Base-by-base conservation (phyloP, 2,329 filamentous ascomycete species). In the Chaetomium globosum region DNA sequence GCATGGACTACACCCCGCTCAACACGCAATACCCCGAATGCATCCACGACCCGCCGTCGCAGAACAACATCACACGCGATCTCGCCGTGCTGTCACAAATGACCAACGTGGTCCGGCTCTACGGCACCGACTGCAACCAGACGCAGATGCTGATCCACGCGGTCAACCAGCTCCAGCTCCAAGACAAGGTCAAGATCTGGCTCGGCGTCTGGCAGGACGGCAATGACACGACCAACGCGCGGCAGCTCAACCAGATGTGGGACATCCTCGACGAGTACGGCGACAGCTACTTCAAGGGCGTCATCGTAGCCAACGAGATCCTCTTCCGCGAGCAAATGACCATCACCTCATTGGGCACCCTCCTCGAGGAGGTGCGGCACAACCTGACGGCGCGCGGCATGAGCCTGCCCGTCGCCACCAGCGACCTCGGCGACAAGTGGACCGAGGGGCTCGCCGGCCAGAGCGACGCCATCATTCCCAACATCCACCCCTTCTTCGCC, bases 81-180 rank as follows among this genome's bases (percentile, higher is more conserved):
- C 81, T 97, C 65, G 94, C 95, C 1, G 89, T 97, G 10, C 86
- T 98, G 59, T 93, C 91, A 13, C 93, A 97, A 75, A 82, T 98
- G 52, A 97, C 93, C 66, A 93, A 96, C 75, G 89, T 88, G 3
- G 85, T 98, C 56, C 89, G 94, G 8, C 82, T 97, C 0, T 98
- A 98, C 75, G 94, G 94, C 58, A 98, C 92, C 13, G 94, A 98
- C 79, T 98, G 94, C 83, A 97, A 97, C 77, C 94, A 98, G 78
- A 98, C 94, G 0, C 86, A 97, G 77, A 95, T 98, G 90, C 86
- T 96, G 0, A 81, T 98, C 9, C 89, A 95, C 72, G 89, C 93
- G 23, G 89, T 98, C 71, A 82, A 91, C 64, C 84, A 84, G 59
- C 83, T 98, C 13, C 82, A 89, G 60, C 80, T 97, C 71, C 83